Evolutionary conservation across 139 green algal genomes (phyloP).

Genomic region (Asterochloris erici): DNA sequence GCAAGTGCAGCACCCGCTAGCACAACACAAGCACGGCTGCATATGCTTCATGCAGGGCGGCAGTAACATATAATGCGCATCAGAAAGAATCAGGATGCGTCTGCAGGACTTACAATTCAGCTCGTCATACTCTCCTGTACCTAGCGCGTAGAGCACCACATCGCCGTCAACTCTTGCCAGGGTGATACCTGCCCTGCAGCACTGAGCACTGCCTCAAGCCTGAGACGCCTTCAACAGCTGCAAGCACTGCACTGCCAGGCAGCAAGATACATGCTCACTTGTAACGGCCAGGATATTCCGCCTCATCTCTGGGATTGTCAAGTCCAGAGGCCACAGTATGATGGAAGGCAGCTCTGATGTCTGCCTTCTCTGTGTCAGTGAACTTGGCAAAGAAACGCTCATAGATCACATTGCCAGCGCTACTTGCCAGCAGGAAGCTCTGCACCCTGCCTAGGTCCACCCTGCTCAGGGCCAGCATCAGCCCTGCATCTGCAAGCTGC

Average conservation of each 20-base stretch:
- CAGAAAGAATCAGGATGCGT: not conserved
- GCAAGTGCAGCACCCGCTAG: too few species aligned
- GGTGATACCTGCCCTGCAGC: constrained; percentile 14
- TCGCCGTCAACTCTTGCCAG: constrained; percentile 6
- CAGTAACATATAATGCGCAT: not conserved
- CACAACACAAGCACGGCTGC: not conserved
- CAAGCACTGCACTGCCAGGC: not conserved
- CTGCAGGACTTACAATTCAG: constrained; percentile 9
- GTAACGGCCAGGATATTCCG: constrained; percentile 18
- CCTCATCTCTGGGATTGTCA: not conserved
- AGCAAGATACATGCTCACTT: constrained; percentile 4
- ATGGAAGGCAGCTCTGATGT: constrained; percentile 23
- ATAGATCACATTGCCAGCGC: constrained; percentile 17
- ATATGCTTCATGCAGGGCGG: not conserved
- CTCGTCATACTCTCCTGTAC: constrained; percentile 32
- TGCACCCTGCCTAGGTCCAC: constrained; percentile 22
- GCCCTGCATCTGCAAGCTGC: too few species aligned
- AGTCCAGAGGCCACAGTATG: not conserved
- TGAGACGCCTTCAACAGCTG: not conserved
- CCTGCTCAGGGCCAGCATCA: too few species aligned
- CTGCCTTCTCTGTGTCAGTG: constrained; percentile 23
- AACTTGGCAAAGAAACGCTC: constrained; percentile 30
- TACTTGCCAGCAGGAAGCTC: constrained; percentile 24
- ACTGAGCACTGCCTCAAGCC: not conserved
- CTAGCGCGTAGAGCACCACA: constrained; percentile 21